Evolutionary conservation across 2,329 filamentous ascomycete genomes (phyloP).

Genomic region (Zasmidium cellare): DNA sequence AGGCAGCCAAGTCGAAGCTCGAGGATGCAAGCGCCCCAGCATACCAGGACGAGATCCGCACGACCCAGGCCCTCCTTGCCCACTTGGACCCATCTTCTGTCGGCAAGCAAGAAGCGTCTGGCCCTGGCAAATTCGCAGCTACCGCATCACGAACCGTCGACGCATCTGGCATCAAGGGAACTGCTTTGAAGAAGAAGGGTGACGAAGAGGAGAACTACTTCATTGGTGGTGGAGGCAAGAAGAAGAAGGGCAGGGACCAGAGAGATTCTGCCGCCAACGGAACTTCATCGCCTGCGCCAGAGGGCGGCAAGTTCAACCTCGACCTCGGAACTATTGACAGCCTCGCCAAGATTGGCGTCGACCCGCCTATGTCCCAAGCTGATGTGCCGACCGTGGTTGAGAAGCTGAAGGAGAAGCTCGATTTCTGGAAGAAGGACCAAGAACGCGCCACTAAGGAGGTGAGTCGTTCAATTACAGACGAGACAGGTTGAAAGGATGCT

Average conservation of each 20-base stretch:
- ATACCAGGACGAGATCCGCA: constrained; percentile 89
- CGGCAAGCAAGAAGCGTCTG: constrained; percentile 62
- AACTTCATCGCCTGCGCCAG: constrained; percentile 49
- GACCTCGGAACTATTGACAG: constrained; percentile 91
- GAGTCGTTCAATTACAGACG: constrained; percentile 41
- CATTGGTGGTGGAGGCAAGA: constrained; percentile 69
- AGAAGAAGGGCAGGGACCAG: constrained; percentile 77
- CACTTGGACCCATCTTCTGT: constrained; percentile 80
- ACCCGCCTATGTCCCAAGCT: constrained; percentile 81
- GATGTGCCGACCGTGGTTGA: constrained; percentile 79
- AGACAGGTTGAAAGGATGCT: constrained; percentile 2
- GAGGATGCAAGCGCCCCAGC: constrained; percentile 82
- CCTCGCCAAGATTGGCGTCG: constrained; percentile 77
- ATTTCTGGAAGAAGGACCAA: constrained; percentile 89
- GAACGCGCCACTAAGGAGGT: constrained; percentile 86
- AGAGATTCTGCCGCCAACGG: constrained; percentile 66
- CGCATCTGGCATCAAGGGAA: constrained; percentile 80
- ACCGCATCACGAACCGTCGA: constrained; percentile 81
- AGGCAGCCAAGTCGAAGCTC: constrained; percentile 73
- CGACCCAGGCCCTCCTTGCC: constrained; percentile 80
- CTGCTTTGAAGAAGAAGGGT: constrained; percentile 80
- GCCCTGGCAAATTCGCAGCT: constrained; percentile 72
- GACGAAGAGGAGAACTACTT: constrained; percentile 80
- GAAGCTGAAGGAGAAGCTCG: constrained; percentile 90
- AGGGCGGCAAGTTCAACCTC: constrained; percentile 75